A percentile compares a stretch with the other conserved stretches of the same genome.
Evolutionary conservation across 2,329 filamentous ascomycete species (phyloP).

Genomic region (Neophaeococcomyces mojaviensis): DNA sequence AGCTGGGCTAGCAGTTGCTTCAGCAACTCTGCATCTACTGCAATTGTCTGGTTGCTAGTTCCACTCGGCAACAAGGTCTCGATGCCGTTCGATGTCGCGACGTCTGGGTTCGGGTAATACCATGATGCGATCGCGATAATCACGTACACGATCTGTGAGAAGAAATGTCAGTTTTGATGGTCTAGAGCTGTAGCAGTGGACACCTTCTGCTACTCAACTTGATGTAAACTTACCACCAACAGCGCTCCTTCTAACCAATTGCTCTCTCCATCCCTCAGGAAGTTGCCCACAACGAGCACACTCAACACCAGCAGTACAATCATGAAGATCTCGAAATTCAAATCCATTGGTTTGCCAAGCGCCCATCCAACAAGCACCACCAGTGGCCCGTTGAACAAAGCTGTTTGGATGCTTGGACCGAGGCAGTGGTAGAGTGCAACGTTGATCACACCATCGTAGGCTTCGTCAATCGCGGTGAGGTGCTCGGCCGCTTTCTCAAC

Average conservation of each 20-base stretch:
- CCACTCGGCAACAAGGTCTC: not conserved
- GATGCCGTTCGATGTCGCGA: conserved; percentile 12
- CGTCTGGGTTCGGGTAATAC: conserved; percentile 50
- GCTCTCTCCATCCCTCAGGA: conserved; percentile 77
- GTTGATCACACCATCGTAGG: conserved; percentile 67
- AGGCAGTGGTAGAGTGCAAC: conserved; percentile 78
- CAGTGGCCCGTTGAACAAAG: conserved; percentile 76
- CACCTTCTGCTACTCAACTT: no score
- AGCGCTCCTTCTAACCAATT: conserved; percentile 84
- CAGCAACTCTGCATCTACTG: conserved; percentile 3
- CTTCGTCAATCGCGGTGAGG: conserved; percentile 74
- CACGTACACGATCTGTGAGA: conserved; percentile 43
- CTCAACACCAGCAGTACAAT: conserved; percentile 70
- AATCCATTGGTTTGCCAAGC: conserved; percentile 59
- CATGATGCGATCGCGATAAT: conserved; percentile 55
- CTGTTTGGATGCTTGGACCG: conserved; percentile 79
- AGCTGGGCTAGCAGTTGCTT: conserved; percentile 1
- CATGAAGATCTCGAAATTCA: conserved; percentile 83
- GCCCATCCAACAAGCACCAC: conserved; percentile 79
- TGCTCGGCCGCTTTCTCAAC: conserved; percentile 85
- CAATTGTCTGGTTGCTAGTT: conserved; percentile 4
- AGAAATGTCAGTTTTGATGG: not conserved
- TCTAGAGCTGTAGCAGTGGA: no score
- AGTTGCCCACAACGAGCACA: conserved; percentile 78
- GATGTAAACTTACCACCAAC: conserved; percentile 52